These are phyloP conservation scores for Chaetomium strumarium DNA, from an alignment of 2,329 filamentous ascomycete species.

Conservation along the genomic window DNA sequence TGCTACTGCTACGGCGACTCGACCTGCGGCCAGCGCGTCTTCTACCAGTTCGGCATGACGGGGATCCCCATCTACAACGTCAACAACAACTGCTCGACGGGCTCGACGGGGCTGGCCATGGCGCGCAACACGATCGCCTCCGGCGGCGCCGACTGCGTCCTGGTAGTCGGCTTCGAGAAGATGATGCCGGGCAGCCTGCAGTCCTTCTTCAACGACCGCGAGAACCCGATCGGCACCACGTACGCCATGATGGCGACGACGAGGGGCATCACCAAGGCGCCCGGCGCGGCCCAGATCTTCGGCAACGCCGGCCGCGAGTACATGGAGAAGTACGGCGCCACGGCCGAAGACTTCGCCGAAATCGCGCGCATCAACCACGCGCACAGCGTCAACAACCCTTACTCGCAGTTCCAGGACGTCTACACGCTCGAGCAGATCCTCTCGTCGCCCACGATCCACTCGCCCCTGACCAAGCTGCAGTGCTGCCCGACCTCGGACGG, in stretches of 20 bases:
- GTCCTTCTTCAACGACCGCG: conserved; percentile 76
- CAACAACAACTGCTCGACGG: conserved; percentile 98
- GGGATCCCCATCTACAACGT: conserved; percentile 95
- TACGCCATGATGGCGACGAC: conserved; percentile 77
- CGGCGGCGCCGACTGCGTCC: conserved; percentile 77
- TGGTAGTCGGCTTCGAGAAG: conserved; percentile 96
- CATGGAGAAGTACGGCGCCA: conserved; percentile 89
- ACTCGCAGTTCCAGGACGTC: conserved; percentile 93
- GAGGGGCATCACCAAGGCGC: conserved; percentile 72
- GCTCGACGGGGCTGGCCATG: conserved; percentile 84
- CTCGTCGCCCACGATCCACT: conserved; percentile 69
- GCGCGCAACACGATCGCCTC: conserved; percentile 71
- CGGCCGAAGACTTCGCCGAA: conserved; percentile 81
- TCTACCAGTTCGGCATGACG: conserved; percentile 98
- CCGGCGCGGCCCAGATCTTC: conserved; percentile 87
- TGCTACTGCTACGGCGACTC: conserved; percentile 98
- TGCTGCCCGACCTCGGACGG: conserved; percentile 97
- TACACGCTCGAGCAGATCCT: conserved; percentile 83
- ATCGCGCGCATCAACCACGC: conserved; percentile 90
- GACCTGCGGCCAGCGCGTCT: conserved; percentile 91
- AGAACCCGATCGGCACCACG: conserved; percentile 69
- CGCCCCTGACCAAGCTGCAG: conserved; percentile 92
- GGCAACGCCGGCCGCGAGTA: conserved; percentile 92
- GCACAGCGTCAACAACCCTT: conserved; percentile 77
- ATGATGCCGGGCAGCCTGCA: conserved; percentile 91